Evolutionary conservation across 805 yeast genomes (phyloP).

Genomic region (Scheffersomyces amazonensis): DNA sequence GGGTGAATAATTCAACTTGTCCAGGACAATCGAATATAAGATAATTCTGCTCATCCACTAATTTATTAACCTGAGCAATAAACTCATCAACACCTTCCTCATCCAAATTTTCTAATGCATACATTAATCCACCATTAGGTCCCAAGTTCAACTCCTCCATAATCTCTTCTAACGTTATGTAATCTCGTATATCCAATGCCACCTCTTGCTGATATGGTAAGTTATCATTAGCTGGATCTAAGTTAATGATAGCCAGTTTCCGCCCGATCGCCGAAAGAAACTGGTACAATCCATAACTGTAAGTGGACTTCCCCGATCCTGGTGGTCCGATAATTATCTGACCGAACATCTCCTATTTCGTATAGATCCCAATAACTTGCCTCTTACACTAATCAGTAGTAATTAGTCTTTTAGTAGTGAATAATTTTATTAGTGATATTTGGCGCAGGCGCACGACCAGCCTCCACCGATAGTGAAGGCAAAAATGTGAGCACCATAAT

Average conservation of each 20-base stretch:
- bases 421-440: no score
- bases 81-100: slow-evolving; percentile 94
- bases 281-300: slow-evolving; percentile 89
- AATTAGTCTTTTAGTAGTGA: no score
- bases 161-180: slow-evolving; percentile 69
- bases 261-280: slow-evolving; percentile 94
- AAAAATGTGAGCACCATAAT: not conserved
- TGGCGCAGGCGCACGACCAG: no score
- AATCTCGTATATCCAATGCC: slow-evolving; percentile 76
- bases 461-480: no score
- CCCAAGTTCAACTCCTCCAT: slow-evolving; percentile 74
- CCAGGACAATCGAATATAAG: slow-evolving; percentile 96
- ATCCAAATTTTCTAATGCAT: slow-evolving; percentile 72
- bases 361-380: not conserved
- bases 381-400: not conserved
- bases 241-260: slow-evolving; percentile 75
- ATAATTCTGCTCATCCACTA: slow-evolving; percentile 57
- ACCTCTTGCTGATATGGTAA: slow-evolving; percentile 58
- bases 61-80: slow-evolving; percentile 70
- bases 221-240: slow-evolving; percentile 88
- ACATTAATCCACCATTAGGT: slow-evolving; percentile 89
- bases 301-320: slow-evolving; percentile 95
- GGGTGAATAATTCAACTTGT: slow-evolving; percentile 93
- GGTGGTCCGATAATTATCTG: slow-evolving; percentile 98
- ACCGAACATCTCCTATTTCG: slow-evolving; percentile 51